Base-by-base conservation (phyloP, 2,329 filamentous ascomycete genomes). In the Pseudomassariella vexata region DNA sequence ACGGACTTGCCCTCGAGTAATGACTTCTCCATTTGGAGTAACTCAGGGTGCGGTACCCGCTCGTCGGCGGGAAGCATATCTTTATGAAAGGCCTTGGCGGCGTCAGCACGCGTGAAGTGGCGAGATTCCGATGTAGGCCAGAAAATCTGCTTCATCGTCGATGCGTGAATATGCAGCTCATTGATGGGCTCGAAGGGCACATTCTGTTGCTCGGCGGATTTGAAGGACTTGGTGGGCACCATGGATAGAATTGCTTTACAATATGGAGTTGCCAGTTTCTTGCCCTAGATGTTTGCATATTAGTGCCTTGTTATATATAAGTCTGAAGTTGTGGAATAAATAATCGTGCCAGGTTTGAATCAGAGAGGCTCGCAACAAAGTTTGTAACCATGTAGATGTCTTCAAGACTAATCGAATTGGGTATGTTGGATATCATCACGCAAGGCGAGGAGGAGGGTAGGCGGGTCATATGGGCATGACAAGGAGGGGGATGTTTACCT, bases 341-440 rank as follows among this genome's bases (percentile, higher is more conserved):
- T 10, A 18, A 31, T 30, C n/a, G 6, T 9, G 21, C 19, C 14
- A 2, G 2, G 32, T 26, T 44, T 37, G 40, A 37, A 50, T 86
- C 82, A 86, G 82, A 82, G 76, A 82, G 76, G 76, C 70, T 77
- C 71, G 74, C 70, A 81, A 80, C 76, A 76, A 67, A 67, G 24
- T 75, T 73, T 82, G 70, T 90, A 90, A 95, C 85, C 86, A 92
- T 80, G 70, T 79, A 58, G 67, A 61, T 79, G 89, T 96, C 89
- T 95, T 95, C 73, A 94, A 95, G 90, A 96, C 90, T 95, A 95
- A 96, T 95, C 90, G 90, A 83, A 76, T 79, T 80, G 77, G 74
- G 73, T 76, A 64, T 69, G 73, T 85, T 63, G 57, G 54, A 47
- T 52, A 57, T 76, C 73, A 78, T 78, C 73, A 77, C 60, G 40